Percentiles rank a stretch among this genome's conserved stretches.
Evolutionary conservation across 2,329 filamentous ascomycete genomes (phyloP).

Genomic region (Penicillium sp.): DNA sequence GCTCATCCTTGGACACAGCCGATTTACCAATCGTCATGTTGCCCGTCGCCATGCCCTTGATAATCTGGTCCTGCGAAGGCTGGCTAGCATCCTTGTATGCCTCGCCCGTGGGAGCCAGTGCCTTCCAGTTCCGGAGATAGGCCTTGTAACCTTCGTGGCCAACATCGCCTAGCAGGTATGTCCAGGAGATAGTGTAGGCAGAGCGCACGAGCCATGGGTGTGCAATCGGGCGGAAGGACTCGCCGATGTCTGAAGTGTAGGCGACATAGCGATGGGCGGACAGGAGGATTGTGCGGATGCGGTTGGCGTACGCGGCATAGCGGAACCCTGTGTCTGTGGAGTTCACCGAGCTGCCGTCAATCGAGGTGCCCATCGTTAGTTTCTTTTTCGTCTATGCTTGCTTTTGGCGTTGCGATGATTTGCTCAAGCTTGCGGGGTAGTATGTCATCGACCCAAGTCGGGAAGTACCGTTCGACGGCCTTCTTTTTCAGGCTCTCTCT

Average conservation of each 20-base stretch:
- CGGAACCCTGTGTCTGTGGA: conserved; percentile 82
- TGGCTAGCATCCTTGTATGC: conserved; percentile 39
- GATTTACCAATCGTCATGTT: conserved; percentile 23
- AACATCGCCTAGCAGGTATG: conserved; percentile 88
- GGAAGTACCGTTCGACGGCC: not conserved
- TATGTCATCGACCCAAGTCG: conserved; percentile 4
- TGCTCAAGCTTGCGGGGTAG: not conserved
- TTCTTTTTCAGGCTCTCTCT: not conserved
- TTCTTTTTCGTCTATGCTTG: not conserved
- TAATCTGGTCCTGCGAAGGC: conserved; percentile 28
- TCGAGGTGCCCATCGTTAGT: conserved; percentile 16
- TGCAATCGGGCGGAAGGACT: conserved; percentile 89
- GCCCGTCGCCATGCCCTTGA: conserved; percentile 36
- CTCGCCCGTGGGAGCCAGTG: conserved; percentile 65
- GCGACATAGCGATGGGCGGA: conserved; percentile 94
- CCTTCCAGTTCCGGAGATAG: conserved; percentile 79
- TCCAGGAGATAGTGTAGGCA: conserved; percentile 90
- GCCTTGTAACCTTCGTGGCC: conserved; percentile 92
- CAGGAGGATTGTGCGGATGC: conserved; percentile 80
- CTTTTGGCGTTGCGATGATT: not conserved
- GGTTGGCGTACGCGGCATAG: conserved; percentile 88
- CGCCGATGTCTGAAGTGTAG: conserved; percentile 94
- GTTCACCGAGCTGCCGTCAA: conserved; percentile 59
- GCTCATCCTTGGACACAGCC: conserved; percentile 19
- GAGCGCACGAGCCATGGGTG: conserved; percentile 76